Base-by-base conservation (phyloP, 2,329 filamentous ascomycete species). In the Pyrenophora graminea region DNA sequence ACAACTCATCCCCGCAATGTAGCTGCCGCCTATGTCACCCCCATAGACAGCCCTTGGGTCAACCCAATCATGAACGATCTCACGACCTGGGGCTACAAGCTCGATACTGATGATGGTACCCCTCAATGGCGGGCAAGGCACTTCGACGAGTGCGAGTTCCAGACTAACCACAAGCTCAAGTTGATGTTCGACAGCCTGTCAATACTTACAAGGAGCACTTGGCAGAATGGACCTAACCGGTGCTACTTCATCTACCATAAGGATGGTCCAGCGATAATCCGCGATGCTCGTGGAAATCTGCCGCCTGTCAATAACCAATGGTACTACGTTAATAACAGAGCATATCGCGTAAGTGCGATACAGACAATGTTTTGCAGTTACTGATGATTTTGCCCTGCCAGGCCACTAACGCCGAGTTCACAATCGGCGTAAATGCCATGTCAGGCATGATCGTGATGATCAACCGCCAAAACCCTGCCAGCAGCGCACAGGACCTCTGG, bases 231-330 rank as follows among this genome's bases (percentile, higher is more conserved):
- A 3, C 45, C 58, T 3, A 62, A 61, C 25, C 47, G 49, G 2
- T 54, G 53, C 19, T 63, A 53, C 32, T 39, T 47, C 10, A 31
- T 59, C 7, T 17, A 53, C 10, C 61, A 65, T 17, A 33, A 43
- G 19, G 53, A 62, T 15, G 33, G 49, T n/a, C 36, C 51, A 8
- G 45, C 53, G 9, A 51, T 60, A 15, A 12, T 37, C 13, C 38
- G 48, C 9, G 39, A 45, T 12, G 30, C 44, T n/a, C n/a, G 39
- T 13, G 39, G 44, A 10, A 15, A 41, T n/a, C 48, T 54, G 19
- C 55, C 52, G 3, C 36, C 48, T 3, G 34, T 40, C 5, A 17
- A 48, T 3, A 38, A 58, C 6, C 62, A 65, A 25, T 58, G 34
- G 9, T 62, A 63, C 23, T 50, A 44, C n/a, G 60, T 58, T 4